Conservation (phyloP, 495 filamentous ascomycete species). For the Penicillium pulvis region DNA sequence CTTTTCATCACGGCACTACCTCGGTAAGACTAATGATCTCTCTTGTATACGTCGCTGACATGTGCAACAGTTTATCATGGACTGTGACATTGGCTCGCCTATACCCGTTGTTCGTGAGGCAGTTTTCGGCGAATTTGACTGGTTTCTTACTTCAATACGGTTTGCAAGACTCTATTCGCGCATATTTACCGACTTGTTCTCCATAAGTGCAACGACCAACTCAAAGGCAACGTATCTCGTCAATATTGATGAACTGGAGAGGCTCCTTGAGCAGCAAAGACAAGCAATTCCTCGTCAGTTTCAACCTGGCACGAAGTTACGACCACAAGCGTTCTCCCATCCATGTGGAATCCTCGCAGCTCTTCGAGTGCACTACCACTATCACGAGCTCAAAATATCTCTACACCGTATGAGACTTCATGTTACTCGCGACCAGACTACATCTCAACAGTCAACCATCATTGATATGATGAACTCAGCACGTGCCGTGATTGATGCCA, state of each 20-base stretch:
- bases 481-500: not conserved
- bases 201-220: not conserved
- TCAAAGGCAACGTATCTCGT: not conserved
- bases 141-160: not conserved
- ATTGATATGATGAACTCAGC: not conserved
- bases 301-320: not conserved
- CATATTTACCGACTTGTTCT: not conserved
- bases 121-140: not conserved
- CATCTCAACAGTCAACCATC: not conserved
- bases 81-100: not conserved
- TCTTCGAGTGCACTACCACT: not conserved
- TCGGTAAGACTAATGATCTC: no score
- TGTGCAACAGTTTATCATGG: not conserved
- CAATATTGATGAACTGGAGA: not conserved
- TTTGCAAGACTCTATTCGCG: no score
- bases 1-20: no score
- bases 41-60: no score
- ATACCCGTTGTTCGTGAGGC: not conserved
- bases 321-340: not conserved
- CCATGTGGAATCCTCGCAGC: not conserved
- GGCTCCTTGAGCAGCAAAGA: not conserved
- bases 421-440: not conserved
- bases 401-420: not conserved
- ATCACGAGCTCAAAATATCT: not conserved
- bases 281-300: not conserved